Base-by-base conservation (phyloP, 768 basidiomycete species). In the Lepiota brunneoincarnata region DNA sequence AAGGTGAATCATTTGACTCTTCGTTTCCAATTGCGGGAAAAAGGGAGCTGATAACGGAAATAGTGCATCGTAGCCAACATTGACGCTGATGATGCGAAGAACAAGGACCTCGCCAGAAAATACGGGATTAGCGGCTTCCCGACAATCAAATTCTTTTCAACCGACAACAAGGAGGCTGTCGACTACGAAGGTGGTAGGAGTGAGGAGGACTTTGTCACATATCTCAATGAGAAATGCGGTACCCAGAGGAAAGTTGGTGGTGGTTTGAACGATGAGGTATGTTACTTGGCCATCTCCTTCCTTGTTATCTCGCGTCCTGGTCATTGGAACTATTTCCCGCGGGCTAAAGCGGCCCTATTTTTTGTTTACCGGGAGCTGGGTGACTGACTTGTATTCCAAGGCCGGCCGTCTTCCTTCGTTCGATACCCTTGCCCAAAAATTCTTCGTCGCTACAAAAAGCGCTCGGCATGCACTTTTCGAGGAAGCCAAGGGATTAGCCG, bases 81-180 rank as follows among this genome's bases (percentile, higher is more conserved):
- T 56, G 86, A 98, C 69, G 93, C 89, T 18, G 93, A 98, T 67
- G 89, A 89, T 36, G 77, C 84, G 57, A 76, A 76, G 67, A 96
- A 97, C 77, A 79, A 80, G 61, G 80, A 78, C 18, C 69, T 97
- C 49, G 84, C 87, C 7, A 58, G 66, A 35, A 81, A 83, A 66
- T 94, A 94, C 63, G 89, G 76, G 4, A 81, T 99, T 53, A 63
- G 69, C 17, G 82, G 86, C 55, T 99, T 84, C 83, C 97, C 97
- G 0, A 98, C 95, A 17, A 83, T 99, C 76, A 95, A 93, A 69
- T 95, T 95, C 78, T 97, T 93, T 84, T 79, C 90, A 59, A 86
- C 86, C 60, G 83, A 77, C 58, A 75, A 77, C 61, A 84, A 83
- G 55, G 72, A 80, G 55, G 79, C 82, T 10, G 73, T 85, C 45